A percentile compares a stretch with the other conserved stretches of the same genome.
Conservation (phyloP, 1,284 basidiomycete species). For the Fomitopsis pinicola region DNA sequence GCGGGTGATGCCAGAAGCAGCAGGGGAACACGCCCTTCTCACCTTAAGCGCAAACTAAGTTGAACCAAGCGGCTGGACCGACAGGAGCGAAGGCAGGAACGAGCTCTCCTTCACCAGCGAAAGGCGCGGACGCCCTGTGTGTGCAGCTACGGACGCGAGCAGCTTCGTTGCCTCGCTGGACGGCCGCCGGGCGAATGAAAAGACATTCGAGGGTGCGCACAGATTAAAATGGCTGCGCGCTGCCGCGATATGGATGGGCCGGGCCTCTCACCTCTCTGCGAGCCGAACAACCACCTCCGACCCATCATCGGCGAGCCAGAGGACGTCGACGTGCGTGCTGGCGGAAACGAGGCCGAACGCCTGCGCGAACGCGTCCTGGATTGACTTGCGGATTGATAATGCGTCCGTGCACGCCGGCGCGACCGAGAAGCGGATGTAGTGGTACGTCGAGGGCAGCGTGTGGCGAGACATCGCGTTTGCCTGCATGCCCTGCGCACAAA, state of each 20-base stretch:
- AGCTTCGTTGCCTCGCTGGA: constrained; percentile 35
- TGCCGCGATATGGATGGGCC: neutral
- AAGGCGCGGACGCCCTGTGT: constrained; percentile 25
- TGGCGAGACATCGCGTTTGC: neutral
- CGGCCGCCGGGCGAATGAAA: neutral
- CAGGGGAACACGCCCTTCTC: neutral
- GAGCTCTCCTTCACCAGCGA: constrained; percentile 34
- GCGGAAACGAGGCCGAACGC: constrained; percentile 37
- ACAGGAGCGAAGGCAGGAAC: constrained; percentile 39
- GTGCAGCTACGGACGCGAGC: constrained; percentile 34
- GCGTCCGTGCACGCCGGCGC: constrained; percentile 30
- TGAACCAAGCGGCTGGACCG: neutral
- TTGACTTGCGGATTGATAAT: constrained; percentile 34
- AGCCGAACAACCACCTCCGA: constrained; percentile 34
- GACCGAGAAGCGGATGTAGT: constrained; percentile 38
- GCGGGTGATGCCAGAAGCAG: too few species aligned
- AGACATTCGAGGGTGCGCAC: neutral
- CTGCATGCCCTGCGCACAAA: neutral
- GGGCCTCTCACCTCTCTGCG: constrained; percentile 21
- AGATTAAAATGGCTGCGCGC: neutral
- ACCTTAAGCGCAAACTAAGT: neutral
- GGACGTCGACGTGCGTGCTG: constrained; percentile 37
- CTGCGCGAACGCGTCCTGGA: constrained; percentile 41
- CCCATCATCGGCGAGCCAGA: constrained; percentile 33
- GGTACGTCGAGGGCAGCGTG: constrained; percentile 19